Conservation (phyloP, 495 filamentous ascomycete genomes). For the Geoglossum glabrum region DNA sequence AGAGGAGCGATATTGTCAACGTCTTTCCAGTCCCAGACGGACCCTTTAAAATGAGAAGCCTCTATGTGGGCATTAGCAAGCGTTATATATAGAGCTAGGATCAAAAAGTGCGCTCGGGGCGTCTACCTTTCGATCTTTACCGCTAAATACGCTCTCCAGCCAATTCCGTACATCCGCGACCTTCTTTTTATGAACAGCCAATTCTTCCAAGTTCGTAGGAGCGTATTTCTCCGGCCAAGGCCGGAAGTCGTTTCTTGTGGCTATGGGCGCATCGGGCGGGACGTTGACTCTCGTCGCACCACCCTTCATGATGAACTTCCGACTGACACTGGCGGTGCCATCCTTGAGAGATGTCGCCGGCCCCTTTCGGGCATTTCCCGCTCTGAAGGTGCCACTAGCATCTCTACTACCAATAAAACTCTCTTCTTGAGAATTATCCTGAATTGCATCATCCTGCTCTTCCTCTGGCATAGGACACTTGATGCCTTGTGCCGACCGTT, state of each 20-base stretch:
- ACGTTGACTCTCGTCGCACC: slow-evolving; percentile 13
- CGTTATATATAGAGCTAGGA: not conserved
- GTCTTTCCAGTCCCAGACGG: slow-evolving; percentile 91
- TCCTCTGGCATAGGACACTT: not conserved
- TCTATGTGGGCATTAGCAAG: slow-evolving; percentile 26
- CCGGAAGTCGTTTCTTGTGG: slow-evolving; percentile 14
- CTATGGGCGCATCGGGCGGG: slow-evolving; percentile 6
- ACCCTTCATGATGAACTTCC: slow-evolving; percentile 19
- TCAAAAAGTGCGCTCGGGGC: not conserved
- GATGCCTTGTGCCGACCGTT: not conserved
- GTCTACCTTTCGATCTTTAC: slow-evolving; percentile 25
- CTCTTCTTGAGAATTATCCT: slow-evolving; percentile 21
- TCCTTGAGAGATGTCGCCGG: not conserved
- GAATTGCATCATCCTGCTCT: slow-evolving; percentile 21
- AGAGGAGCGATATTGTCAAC: slow-evolving; percentile 57
- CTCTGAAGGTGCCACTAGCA: slow-evolving; percentile 8
- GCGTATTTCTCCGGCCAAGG: slow-evolving; percentile 81
- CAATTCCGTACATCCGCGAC: slow-evolving; percentile 67
- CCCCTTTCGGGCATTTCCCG: slow-evolving; percentile 7
- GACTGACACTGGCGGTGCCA: slow-evolving; percentile 7
- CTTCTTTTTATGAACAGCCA: slow-evolving; percentile 87
- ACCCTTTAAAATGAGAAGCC: slow-evolving; percentile 68
- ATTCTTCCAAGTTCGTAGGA: slow-evolving; percentile 51
- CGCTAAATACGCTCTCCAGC: slow-evolving; percentile 52
- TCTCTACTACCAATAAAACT: slow-evolving; percentile 6